A percentile compares a stretch with the other conserved stretches of the same genome.
Evolutionary conservation across 257 asterid genomes (phyloP).

Genomic region (Parsonsia alboflavescens): DNA sequence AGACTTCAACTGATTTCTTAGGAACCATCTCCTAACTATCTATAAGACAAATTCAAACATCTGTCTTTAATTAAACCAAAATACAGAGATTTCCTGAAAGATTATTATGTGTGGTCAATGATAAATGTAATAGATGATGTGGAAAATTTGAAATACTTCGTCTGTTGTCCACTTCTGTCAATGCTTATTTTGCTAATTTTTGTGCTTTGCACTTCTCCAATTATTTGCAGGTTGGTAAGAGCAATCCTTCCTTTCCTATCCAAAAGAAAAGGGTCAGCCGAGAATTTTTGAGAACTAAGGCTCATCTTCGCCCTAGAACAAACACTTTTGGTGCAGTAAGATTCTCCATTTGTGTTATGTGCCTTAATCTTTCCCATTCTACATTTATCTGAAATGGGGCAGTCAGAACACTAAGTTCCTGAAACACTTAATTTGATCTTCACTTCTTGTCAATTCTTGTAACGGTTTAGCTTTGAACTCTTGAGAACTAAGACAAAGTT

Average conservation of each 20-base stretch:
- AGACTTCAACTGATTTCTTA: background rate
- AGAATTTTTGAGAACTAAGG: slow-evolving; percentile 94
- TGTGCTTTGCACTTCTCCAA: slow-evolving; percentile 9
- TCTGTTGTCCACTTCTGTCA: slow-evolving; percentile 6
- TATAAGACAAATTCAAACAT: background rate
- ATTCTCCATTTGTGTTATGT: slow-evolving; percentile 8
- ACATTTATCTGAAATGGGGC: background rate
- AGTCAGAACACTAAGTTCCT: background rate
- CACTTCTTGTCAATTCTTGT: background rate
- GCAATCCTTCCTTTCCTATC: slow-evolving; percentile 90
- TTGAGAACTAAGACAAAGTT: background rate
- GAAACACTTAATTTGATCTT: background rate
- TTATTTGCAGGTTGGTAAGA: slow-evolving; percentile 58
- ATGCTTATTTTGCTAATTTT: slow-evolving; percentile 10
- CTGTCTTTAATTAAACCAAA: background rate
- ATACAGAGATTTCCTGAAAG: background rate
- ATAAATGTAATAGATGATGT: background rate
- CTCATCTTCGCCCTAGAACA: slow-evolving; percentile 98
- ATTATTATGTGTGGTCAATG: background rate
- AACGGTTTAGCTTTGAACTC: background rate
- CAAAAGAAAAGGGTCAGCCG: slow-evolving; percentile 95
- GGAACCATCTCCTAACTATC: background rate
- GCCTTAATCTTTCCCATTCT: background rate
- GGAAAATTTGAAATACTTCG: background rate
- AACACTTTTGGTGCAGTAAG: slow-evolving; percentile 97